These are phyloP conservation scores for Penicillium bovifimosum DNA, from an alignment of 495 filamentous ascomycete genomes.

Conservation along the genomic window DNA sequence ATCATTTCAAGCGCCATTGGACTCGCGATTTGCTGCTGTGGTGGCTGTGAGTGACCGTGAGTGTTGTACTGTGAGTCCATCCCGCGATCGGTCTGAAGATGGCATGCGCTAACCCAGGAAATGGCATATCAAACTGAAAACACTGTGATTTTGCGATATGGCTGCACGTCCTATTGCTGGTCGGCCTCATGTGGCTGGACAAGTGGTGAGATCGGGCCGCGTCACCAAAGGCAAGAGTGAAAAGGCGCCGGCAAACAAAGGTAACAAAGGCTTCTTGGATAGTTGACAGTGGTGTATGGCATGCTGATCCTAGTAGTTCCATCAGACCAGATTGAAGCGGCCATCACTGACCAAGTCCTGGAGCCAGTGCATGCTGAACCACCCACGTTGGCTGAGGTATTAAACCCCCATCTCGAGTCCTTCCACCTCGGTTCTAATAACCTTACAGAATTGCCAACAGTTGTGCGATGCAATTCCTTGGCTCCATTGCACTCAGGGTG, in stretches of 20 bases:
- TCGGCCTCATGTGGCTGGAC: not conserved
- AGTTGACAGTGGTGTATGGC: not conserved
- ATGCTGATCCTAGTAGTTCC: not conserved
- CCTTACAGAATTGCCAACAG: constrained; percentile 44
- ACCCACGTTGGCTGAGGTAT: constrained; percentile 52
- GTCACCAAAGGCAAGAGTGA: not conserved
- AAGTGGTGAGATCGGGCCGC: not conserved
- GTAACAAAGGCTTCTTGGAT: not conserved
- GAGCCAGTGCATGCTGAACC: constrained; percentile 37
- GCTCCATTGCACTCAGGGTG: constrained; percentile 58
- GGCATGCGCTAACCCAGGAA: too few relatives aligned
- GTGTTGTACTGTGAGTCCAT: too few relatives aligned
- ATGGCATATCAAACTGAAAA: too few relatives aligned
- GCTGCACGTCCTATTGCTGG: not conserved
- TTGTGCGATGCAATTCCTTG: constrained; percentile 65
- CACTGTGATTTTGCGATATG: not conserved
- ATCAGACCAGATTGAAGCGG: not conserved
- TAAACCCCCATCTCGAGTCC: not conserved
- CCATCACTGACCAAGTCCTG: not conserved
- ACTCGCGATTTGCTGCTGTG: too few relatives aligned
- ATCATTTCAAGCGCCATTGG: too few relatives aligned
- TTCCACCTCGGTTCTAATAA: constrained; percentile 2
- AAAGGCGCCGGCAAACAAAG: not conserved
- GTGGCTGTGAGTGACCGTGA: too few relatives aligned
- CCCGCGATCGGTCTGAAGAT: too few relatives aligned